Base-by-base conservation (phyloP, 192 early-diverging fungal genomes). In the Mortierella claussenii region DNA sequence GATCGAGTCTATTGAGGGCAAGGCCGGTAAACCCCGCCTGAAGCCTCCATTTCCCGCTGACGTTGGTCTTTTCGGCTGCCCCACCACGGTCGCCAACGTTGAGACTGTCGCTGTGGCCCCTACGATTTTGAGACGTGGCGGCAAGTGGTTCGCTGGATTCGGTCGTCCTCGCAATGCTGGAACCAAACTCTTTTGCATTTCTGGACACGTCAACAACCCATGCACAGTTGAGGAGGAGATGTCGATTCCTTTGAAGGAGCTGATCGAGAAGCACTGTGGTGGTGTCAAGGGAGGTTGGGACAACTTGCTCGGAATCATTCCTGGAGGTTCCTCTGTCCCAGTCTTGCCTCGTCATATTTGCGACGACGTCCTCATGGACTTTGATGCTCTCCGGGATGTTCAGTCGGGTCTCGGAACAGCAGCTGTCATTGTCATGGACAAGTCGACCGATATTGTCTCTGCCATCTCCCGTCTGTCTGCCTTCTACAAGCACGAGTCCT, bases 1-100 rank as follows among this genome's bases (percentile, higher is more conserved):
- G 57, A 94, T 94, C 57, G 93, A 94, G 81, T 94, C 92, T 20
- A 83, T 94, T 27, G 97, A 98, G 80, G 97, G 97, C 55, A 97
- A 97, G 85, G 94, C 94, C 68, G 97, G 97, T 20, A 99, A 99
- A 87, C 97, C 97, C 17, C 89, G 97, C 62, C 74, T 99, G 73
- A 99, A 99, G 92, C 97, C 97, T 42, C 97, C 97, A 53, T 99
- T 99, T 90, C 97, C 97, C 28, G 97, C 97, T 66, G 96, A 99
- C 78, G 93, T 96, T 12, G 97, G 97, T 61, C 87, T 99, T 42
- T 99, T 99, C 65, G 97, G 97, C 28, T 99, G 97, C 85, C 97
- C 97, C 24, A 97, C 97, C 17, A 99, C 97, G 20, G 97, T 99
- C n/a, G 91, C 95, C 34, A 99, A 99, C 70, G 97, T 99, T 34